A percentile compares a stretch with the other conserved stretches of the same genome.
Conservation (phyloP, 768 basidiomycete genomes). For the Paxillus involutus region DNA sequence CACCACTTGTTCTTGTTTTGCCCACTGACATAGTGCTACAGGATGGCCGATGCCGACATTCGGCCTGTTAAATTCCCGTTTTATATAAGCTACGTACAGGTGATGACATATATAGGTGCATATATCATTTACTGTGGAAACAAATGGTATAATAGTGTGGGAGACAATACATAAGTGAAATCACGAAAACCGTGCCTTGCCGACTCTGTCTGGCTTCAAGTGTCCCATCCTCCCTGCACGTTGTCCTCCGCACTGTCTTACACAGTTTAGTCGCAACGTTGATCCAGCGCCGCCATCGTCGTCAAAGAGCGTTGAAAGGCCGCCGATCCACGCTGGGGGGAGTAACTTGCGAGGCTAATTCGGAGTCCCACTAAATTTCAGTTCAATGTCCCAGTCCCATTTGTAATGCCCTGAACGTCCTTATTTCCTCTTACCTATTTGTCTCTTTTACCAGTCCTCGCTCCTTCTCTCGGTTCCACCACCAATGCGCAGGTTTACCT, state of each 20-base stretch:
- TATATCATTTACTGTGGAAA: too few relatives aligned
- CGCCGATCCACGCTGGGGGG: not conserved
- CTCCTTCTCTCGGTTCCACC: constrained; percentile 25
- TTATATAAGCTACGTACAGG: too few relatives aligned
- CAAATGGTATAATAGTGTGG: too few relatives aligned
- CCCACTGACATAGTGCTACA: too few relatives aligned
- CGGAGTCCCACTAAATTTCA: constrained; percentile 3
- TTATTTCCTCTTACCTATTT: constrained; percentile 1
- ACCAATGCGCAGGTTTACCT: constrained; percentile 64
- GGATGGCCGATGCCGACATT: too few relatives aligned
- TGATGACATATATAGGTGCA: too few relatives aligned
- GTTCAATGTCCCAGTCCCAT: constrained; percentile 27
- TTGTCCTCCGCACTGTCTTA: not conserved
- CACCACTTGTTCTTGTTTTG: too few relatives aligned
- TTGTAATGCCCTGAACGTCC: constrained; percentile 35
- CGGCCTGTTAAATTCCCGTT: too few relatives aligned
- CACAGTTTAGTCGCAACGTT: not conserved
- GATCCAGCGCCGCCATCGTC: too few relatives aligned
- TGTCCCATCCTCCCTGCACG: not conserved
- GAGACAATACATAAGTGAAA: too few relatives aligned
- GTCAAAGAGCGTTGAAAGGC: not conserved
- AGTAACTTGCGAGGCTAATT: constrained; percentile 3
- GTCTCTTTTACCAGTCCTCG: not conserved
- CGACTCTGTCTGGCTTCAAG: not conserved
- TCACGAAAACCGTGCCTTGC: too few relatives aligned